These are phyloP conservation scores for Vanrija sp. DNA, from an alignment of 1,284 basidiomycete genomes.

Conservation along the genomic window DNA sequence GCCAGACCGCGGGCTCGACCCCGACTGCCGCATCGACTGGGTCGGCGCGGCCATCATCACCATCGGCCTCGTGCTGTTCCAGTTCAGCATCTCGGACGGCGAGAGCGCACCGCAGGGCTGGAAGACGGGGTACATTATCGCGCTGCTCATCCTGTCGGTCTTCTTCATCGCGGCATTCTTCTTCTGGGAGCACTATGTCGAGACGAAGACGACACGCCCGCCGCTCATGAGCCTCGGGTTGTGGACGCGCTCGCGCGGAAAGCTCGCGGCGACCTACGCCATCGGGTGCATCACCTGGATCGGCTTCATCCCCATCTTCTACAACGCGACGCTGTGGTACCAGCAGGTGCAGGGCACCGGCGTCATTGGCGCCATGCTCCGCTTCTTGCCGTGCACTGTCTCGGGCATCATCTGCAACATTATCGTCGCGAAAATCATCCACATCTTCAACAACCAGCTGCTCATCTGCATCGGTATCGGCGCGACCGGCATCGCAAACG, in stretches of 20 bases:
- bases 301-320: constrained; percentile 52
- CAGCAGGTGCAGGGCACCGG: constrained; percentile 34
- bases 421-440: constrained; percentile 45
- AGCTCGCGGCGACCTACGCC: constrained; percentile 61
- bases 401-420: constrained; percentile 64
- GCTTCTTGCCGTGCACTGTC: constrained; percentile 71
- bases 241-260: constrained; percentile 64
- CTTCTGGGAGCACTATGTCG: constrained; percentile 64
- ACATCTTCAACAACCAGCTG: constrained; percentile 32
- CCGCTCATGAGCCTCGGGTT: constrained; percentile 68
- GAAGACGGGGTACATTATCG: constrained; percentile 60
- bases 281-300: constrained; percentile 69
- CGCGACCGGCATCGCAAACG: constrained; percentile 56
- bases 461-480: constrained; percentile 61
- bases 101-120: constrained; percentile 66
- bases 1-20: constrained; percentile 43
- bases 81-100: constrained; percentile 74
- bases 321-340: constrained; percentile 41
- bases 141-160: constrained; percentile 62
- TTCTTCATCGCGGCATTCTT: constrained; percentile 60
- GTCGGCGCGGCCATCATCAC: constrained; percentile 72
- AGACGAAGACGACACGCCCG: constrained; percentile 49
- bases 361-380: constrained; percentile 64
- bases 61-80: constrained; percentile 67
- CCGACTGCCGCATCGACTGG: constrained; percentile 71